These are phyloP conservation scores for Antarctomyces pellizariae DNA, from an alignment of 495 filamentous ascomycete species.

Conservation along the genomic window DNA sequence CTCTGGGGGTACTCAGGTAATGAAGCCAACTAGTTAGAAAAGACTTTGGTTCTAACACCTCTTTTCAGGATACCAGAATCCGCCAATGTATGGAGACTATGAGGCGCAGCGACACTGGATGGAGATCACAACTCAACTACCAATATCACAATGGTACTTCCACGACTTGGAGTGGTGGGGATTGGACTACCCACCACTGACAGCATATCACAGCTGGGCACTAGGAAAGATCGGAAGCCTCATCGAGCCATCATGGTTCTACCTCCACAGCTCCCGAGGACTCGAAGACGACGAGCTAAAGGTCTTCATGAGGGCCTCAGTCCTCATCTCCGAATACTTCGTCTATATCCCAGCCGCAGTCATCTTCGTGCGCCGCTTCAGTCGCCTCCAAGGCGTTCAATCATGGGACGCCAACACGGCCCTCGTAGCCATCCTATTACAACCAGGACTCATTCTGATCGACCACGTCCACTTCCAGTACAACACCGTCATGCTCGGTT, in stretches of 20 bases:
- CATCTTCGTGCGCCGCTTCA: constrained; percentile 58
- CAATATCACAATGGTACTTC: constrained; percentile 88
- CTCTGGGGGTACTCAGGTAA: constrained; percentile 88
- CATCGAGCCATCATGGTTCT: constrained; percentile 72
- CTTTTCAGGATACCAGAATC: constrained; percentile 43
- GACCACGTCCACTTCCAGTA: constrained; percentile 99
- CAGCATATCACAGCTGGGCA: constrained; percentile 92
- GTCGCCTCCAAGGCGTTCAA: constrained; percentile 40
- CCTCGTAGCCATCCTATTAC: constrained; percentile 73
- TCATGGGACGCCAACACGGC: constrained; percentile 66
- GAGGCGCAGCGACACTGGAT: constrained; percentile 98
- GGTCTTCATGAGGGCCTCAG: constrained; percentile 85
- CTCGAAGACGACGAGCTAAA: constrained; percentile 59
- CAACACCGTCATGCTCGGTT: constrained; percentile 92
- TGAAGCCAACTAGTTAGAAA: constrained; percentile 3
- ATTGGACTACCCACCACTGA: constrained; percentile 89
- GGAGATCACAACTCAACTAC: constrained; percentile 78
- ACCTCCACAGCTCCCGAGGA: constrained; percentile 63
- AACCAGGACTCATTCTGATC: constrained; percentile 75
- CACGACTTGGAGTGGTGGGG: constrained; percentile 96
- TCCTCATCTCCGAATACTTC: constrained; percentile 71
- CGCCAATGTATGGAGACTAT: constrained; percentile 90
- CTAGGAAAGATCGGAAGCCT: constrained; percentile 62
- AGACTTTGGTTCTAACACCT: not conserved
- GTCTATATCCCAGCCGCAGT: constrained; percentile 70